Percentiles rank a stretch among this genome's conserved stretches.
phyloP scores from a whole-genome alignment of 169 alveolate genomes.

The Perkinsus olseni region DNA sequence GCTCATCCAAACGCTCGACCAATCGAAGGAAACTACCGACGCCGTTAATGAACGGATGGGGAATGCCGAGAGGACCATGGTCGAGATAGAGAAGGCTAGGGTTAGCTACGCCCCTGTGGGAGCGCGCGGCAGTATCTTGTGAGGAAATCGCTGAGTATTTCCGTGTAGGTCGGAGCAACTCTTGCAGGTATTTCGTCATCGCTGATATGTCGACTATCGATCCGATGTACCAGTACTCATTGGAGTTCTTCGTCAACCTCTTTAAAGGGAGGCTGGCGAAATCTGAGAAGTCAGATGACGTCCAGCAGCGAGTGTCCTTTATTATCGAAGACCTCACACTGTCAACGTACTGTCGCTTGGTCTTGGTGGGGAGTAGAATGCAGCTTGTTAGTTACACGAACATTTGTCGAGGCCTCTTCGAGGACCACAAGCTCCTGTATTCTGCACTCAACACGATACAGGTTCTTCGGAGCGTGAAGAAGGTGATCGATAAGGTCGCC shows the following conservation, averaged over 20 bases:
- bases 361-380: background rate
- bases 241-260: slow-evolving; percentile 68
- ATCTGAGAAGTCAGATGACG: slow-evolving; percentile 57
- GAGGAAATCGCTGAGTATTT: slow-evolving; percentile 54
- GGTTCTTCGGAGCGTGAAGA: background rate
- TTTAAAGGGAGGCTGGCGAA: slow-evolving; percentile 67
- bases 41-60: slow-evolving; percentile 71
- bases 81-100: slow-evolving; percentile 49
- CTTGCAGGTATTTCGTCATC: slow-evolving; percentile 62
- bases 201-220: slow-evolving; percentile 71
- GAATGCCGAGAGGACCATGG: slow-evolving; percentile 70
- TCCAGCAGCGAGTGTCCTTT: slow-evolving; percentile 56
- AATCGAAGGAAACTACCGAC: slow-evolving; percentile 61
- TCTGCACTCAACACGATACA: slow-evolving; percentile 39
- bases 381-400: slow-evolving; percentile 24
- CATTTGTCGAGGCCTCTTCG: slow-evolving; percentile 74
- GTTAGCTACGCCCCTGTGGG: slow-evolving; percentile 37
- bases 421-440: slow-evolving; percentile 67
- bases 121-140: slow-evolving; percentile 59
- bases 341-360: slow-evolving; percentile 40
- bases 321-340: slow-evolving; percentile 70
- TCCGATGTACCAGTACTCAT: slow-evolving; percentile 76
- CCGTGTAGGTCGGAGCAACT: background rate
- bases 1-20: slow-evolving; percentile 62
- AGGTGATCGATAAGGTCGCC: background rate